phyloP scores from a whole-genome alignment of 176 grass and related monocot genomes.

The Raddia distichophylla region DNA sequence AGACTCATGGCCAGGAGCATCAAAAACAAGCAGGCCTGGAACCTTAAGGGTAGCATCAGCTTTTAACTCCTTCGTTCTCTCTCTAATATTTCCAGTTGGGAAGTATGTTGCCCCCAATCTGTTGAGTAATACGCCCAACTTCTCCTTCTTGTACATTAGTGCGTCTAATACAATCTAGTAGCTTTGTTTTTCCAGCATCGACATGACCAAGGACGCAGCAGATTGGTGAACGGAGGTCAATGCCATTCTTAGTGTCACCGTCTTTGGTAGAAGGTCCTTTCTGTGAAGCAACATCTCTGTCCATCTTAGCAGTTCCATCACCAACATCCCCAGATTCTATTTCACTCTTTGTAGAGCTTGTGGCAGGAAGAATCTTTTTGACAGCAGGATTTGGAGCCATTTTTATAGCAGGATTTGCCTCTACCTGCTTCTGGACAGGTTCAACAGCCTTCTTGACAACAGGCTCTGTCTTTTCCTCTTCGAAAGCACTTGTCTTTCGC shows the following conservation, averaged over 20 bases:
- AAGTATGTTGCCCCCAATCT: conserved; percentile 94
- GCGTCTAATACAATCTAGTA: conserved; percentile 83
- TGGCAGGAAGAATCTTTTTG: conserved; percentile 58
- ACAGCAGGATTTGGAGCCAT: too few relatives aligned
- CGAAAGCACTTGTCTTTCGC: conserved; percentile 57
- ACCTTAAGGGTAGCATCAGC: conserved; percentile 92
- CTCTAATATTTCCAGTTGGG: conserved; percentile 95
- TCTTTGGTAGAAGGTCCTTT: conserved; percentile 47
- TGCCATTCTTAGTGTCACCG: conserved; percentile 48
- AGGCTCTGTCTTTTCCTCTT: conserved; percentile 75
- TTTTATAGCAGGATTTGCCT: conserved; percentile 3
- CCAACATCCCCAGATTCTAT: conserved; percentile 29
- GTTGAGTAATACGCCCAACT: conserved; percentile 95
- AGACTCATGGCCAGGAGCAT: conserved; percentile 91
- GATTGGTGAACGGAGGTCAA: conserved; percentile 86
- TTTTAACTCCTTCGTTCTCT: conserved; percentile 93
- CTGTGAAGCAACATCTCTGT: conserved; percentile 50
- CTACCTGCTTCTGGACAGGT: conserved; percentile 48
- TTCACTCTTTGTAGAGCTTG: conserved; percentile 53
- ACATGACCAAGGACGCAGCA: conserved; percentile 98
- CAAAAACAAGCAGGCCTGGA: conserved; percentile 94
- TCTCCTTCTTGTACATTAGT: conserved; percentile 97
- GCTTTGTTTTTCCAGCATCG: conserved; percentile 94
- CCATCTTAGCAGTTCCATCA: conserved; percentile 57
- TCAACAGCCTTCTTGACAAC: conserved; percentile 37